Evolutionary conservation across 306 rosid species (phyloP).

Genomic region (Ochetophila trinervis): DNA sequence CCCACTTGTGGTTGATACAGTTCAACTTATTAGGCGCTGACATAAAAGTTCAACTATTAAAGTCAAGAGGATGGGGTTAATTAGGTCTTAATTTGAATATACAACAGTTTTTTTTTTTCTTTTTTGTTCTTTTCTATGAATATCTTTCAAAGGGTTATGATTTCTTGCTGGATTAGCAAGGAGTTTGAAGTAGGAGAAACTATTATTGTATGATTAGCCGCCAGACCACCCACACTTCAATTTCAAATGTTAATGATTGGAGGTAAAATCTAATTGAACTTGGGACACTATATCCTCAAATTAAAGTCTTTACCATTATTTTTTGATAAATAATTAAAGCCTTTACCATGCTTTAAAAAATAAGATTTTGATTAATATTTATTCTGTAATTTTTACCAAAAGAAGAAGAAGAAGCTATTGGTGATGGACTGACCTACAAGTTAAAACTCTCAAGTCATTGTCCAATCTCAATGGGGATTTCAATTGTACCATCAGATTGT

Average conservation of each 20-base stretch:
- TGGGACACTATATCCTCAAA: neutral
- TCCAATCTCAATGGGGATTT: no score
- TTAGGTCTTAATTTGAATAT: no score
- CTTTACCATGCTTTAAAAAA: no score
- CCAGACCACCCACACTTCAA: neutral
- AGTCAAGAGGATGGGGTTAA: neutral
- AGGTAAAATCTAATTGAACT: neutral
- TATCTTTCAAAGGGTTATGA: constrained; percentile 18
- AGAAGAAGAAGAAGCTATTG: no score
- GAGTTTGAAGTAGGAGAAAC: neutral
- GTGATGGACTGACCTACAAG: no score
- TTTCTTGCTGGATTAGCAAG: constrained; percentile 9
- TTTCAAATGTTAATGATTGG: constrained; percentile 28
- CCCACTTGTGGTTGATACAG: no score
- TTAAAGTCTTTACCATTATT: neutral
- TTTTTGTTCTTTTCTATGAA: neutral
- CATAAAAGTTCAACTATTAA: neutral
- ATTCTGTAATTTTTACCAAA: no score
- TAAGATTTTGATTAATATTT: no score
- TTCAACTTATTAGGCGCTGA: no score
- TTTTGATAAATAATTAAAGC: no score
- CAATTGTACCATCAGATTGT: no score
- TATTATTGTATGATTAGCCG: neutral
- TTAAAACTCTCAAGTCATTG: no score
- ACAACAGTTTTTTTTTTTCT: neutral